Evolutionary conservation across 805 yeast species (phyloP).

Genomic region (Priceomyces castillae): DNA sequence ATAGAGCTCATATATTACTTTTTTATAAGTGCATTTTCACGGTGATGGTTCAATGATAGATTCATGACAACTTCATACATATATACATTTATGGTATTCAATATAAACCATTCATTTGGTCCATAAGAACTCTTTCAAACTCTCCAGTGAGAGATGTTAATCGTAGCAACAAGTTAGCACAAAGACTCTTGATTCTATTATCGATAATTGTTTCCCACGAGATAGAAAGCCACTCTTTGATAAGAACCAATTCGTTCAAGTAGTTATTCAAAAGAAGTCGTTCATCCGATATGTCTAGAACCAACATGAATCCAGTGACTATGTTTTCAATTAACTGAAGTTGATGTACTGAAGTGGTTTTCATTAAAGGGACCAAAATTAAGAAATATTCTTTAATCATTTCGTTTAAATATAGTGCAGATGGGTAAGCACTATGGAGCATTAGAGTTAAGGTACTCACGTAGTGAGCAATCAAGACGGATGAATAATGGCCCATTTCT

Average conservation of each 20-base stretch:
- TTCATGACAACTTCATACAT: not conserved
- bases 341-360: conserved; percentile 22
- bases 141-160: conserved; percentile 21
- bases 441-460: conserved; percentile 57
- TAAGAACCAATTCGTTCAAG: conserved; percentile 16
- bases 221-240: conserved; percentile 26
- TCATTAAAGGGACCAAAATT: conserved; percentile 26
- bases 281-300: conserved; percentile 34
- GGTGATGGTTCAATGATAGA: too few species aligned
- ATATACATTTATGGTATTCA: conserved; percentile 5
- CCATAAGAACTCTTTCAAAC: conserved; percentile 29
- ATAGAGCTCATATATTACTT: too few species aligned
- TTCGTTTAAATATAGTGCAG: conserved; percentile 46
- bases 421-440: conserved; percentile 57
- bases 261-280: conserved; percentile 21
- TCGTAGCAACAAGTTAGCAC: conserved; percentile 40
- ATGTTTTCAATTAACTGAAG: conserved; percentile 36
- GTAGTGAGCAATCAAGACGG: conserved; percentile 55
- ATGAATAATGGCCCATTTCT: conserved; percentile 52
- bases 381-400: conserved; percentile 56
- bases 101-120: conserved; percentile 27
- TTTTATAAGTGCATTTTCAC: too few species aligned
- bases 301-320: conserved; percentile 34
- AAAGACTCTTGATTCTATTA: conserved; percentile 32
- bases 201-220: conserved; percentile 39